Percentiles rank a stretch among this genome's conserved stretches.
phyloP scores from a whole-genome alignment of 192 early-diverging fungal species.

The Backusella circina region DNA sequence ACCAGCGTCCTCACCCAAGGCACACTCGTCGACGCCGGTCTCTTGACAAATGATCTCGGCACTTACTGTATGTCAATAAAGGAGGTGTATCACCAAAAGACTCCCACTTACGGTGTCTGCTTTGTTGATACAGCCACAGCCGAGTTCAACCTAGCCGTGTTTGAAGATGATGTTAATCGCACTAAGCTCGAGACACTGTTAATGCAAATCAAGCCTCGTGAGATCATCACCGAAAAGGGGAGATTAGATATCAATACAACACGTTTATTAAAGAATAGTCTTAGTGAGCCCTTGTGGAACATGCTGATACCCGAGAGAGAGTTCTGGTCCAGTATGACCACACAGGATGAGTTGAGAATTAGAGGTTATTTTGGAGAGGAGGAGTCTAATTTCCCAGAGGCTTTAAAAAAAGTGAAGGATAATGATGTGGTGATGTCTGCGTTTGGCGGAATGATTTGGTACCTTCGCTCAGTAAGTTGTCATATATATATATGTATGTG shows the following conservation, averaged over 20 bases:
- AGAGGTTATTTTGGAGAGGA: conserved; percentile 55
- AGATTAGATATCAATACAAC: conserved; percentile 48
- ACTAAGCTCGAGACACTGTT: conserved; percentile 92
- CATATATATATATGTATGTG: background rate
- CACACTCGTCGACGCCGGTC: conserved; percentile 83
- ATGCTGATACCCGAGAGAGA: conserved; percentile 61
- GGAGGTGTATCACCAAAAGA: conserved; percentile 31
- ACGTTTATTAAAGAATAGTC: conserved; percentile 59
- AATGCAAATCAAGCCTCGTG: conserved; percentile 87
- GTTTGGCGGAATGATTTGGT: conserved; percentile 67
- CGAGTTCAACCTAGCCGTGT: conserved; percentile 78
- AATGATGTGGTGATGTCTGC: conserved; percentile 36
- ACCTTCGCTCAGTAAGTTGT: conserved; percentile 70
- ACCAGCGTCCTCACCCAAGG: conserved; percentile 86
- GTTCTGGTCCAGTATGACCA: conserved; percentile 60
- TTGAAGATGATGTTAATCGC: conserved; percentile 82
- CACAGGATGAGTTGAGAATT: conserved; percentile 58
- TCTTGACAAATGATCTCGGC: conserved; percentile 86
- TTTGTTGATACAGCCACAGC: conserved; percentile 97
- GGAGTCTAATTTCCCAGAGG: conserved; percentile 20
- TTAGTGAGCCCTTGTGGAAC: conserved; percentile 61
- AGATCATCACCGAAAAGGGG: conserved; percentile 84
- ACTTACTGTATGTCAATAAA: conserved; percentile 97
- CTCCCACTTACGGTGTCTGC: conserved; percentile 73
- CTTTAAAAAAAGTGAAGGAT: conserved; percentile 37